A percentile compares a stretch with the other conserved stretches of the same genome.
phyloP scores from a whole-genome alignment of 805 yeast species.

The Nadsonia fulvescens region DNA sequence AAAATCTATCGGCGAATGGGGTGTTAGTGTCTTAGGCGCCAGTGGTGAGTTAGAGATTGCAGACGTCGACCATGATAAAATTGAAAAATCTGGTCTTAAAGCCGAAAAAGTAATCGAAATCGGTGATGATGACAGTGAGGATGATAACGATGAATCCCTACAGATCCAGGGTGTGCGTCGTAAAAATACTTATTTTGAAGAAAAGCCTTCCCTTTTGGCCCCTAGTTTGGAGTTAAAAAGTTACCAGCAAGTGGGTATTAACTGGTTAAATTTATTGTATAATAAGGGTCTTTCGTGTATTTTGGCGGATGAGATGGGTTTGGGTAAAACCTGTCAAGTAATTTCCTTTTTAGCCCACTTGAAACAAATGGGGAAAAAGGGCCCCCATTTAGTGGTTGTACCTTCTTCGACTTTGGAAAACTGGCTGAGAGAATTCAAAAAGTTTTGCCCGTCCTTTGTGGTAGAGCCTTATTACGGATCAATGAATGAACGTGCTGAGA shows the following conservation, averaged over 20 bases:
- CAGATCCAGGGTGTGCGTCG: slow-evolving; percentile 16
- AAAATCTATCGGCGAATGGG: slow-evolving; percentile 68
- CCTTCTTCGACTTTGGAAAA: slow-evolving; percentile 94
- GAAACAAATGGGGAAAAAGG: slow-evolving; percentile 43
- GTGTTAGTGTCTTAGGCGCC: slow-evolving; percentile 52
- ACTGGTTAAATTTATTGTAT: slow-evolving; percentile 77
- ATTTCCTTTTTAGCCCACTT: slow-evolving; percentile 79
- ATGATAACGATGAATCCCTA: slow-evolving; percentile 13
- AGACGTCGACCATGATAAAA: slow-evolving; percentile 23
- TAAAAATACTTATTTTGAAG: slow-evolving; percentile 36
- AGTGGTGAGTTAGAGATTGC: slow-evolving; percentile 50
- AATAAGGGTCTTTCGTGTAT: slow-evolving; percentile 72
- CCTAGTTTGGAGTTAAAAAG: slow-evolving; percentile 52
- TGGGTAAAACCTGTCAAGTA: slow-evolving; percentile 94
- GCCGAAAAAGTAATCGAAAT: too few relatives aligned
- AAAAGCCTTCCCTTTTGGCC: slow-evolving; percentile 53
- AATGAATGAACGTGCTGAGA: slow-evolving; percentile 65
- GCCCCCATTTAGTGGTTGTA: slow-evolving; percentile 87
- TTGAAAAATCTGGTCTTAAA: slow-evolving; percentile 1
- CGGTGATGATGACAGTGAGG: slow-evolving; percentile 19
- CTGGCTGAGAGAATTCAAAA: slow-evolving; percentile 87
- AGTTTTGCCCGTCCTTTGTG: slow-evolving; percentile 62
- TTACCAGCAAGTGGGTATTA: slow-evolving; percentile 93
- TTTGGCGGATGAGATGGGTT: slow-evolving; percentile 93
- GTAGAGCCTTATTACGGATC: slow-evolving; percentile 93